Base-by-base conservation (phyloP, 2,329 filamentous ascomycete genomes). In the Penicillium brevicompactum region DNA sequence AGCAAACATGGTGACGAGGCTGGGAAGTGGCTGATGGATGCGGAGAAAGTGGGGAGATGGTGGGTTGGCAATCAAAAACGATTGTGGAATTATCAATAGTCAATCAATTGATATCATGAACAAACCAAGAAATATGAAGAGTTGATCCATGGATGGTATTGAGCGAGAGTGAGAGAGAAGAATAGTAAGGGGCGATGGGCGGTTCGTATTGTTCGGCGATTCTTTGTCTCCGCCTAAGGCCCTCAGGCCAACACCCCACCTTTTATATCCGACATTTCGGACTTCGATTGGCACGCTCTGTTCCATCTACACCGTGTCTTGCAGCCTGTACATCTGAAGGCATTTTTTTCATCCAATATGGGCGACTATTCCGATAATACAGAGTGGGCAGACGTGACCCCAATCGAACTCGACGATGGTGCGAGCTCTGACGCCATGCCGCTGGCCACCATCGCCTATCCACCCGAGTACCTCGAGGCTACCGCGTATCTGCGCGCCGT, bases 401-500 rank as follows among this genome's bases (percentile, higher is more conserved):
- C 92, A 18, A 88, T 97, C 53, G 87, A 90, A 4, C 87, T 94
- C 66, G 84, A 91, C 69, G 92, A 97, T 76, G 90, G 91, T 56
- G 88, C 81, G 3, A 63, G 65, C 3, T 67, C 72, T 4, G 68
- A 63, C 14, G 58, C 60, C 2, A 61, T 88, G 64, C 91, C 93
- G 27, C 84, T 99, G 55, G 93, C 93, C n/a, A 86, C 88, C 56
- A 99, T 99, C 74, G 88, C 92, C 55, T 99, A 99, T 75, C 85
- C 88, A 2, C 87, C 91, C 31, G 88, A 94, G 61, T 99, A 99
- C 74, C 85, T 88, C 59, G 92, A 97, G 78, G 92, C 91, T 45
- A 94, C 96, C 77, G 87, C 90, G 43, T 99, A 97, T 76, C 85
- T 99, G 50, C 89, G 94, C 58, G 92, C 94, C 58, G 84, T 96